Conservation (phyloP, 176 grass and related monocot species). For the Saccharum officinarum region DNA sequence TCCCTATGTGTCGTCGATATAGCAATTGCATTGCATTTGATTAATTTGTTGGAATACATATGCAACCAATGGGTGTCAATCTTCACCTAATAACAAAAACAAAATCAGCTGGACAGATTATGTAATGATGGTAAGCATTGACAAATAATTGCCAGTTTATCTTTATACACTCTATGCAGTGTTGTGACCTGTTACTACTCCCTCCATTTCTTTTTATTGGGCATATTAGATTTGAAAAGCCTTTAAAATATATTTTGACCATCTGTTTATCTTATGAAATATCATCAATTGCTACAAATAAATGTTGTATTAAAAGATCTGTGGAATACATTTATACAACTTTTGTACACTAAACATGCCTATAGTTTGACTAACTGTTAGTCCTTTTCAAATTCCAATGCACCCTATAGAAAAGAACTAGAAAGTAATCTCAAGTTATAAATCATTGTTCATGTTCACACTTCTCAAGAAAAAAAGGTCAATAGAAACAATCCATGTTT, state of each 20-base stretch:
- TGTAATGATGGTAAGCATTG: not conserved
- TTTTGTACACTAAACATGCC: not conserved
- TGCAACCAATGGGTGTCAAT: not conserved
- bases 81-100: slow-evolving; percentile 13
- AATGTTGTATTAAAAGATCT: not conserved
- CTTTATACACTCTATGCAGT: slow-evolving; percentile 1
- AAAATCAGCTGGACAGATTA: not conserved
- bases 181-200: not conserved
- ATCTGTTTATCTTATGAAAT: not conserved
- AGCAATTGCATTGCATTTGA: slow-evolving; percentile 6
- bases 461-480: not conserved
- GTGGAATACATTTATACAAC: not conserved
- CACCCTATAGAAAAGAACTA: not conserved
- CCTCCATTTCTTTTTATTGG: not conserved
- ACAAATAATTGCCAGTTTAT: not conserved
- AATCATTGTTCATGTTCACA: slow-evolving; percentile 4
- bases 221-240: not conserved
- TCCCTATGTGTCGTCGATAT: not conserved
- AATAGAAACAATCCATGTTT: slow-evolving; percentile 1
- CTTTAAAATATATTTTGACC: not conserved
- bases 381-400: not conserved
- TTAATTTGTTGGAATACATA: not conserved
- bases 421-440: slow-evolving; percentile 1
- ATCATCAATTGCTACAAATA: not conserved
- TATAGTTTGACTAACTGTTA: not conserved